phyloP scores from a whole-genome alignment of 345 rosid genomes.

The Theobroma cacao region DNA sequence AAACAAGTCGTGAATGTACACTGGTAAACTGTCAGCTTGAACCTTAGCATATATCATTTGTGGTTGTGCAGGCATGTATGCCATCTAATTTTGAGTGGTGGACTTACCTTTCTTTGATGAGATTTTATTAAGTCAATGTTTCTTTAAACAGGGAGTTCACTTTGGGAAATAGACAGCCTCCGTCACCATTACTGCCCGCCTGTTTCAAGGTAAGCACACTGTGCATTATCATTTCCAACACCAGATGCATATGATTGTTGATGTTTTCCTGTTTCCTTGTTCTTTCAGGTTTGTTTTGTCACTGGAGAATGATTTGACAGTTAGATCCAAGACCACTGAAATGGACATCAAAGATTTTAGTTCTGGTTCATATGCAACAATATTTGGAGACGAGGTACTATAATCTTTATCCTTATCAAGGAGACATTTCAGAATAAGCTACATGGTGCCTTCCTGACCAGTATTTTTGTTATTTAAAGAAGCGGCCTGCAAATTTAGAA shows the following conservation, averaged over 20 bases:
- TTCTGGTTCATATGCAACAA: conserved; percentile 88
- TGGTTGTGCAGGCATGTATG: not conserved
- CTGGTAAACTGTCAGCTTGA: not conserved
- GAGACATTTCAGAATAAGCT: not conserved
- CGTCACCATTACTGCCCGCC: conserved; percentile 94
- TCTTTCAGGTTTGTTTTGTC: conserved; percentile 70
- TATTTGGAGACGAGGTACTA: conserved; percentile 87
- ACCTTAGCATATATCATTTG: not conserved
- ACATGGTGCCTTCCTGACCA: not conserved
- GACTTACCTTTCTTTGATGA: not conserved
- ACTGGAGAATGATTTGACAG: conserved; percentile 85
- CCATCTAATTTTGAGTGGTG: not conserved
- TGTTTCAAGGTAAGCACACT: conserved; percentile 66
- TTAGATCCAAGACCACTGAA: conserved; percentile 76
- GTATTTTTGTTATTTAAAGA: not conserved
- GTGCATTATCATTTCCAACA: not conserved
- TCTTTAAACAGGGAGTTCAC: conserved; percentile 70
- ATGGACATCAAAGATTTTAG: conserved; percentile 65
- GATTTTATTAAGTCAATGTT: not conserved
- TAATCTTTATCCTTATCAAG: not conserved
- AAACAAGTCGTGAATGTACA: not conserved
- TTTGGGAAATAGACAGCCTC: conserved; percentile 88
- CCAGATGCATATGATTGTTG: not conserved
- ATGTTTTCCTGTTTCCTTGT: conserved; percentile 6
- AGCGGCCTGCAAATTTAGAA: not conserved